These are phyloP conservation scores for Camelina sativa DNA, from an alignment of 345 rosid genomes.

Conservation along the genomic window DNA sequence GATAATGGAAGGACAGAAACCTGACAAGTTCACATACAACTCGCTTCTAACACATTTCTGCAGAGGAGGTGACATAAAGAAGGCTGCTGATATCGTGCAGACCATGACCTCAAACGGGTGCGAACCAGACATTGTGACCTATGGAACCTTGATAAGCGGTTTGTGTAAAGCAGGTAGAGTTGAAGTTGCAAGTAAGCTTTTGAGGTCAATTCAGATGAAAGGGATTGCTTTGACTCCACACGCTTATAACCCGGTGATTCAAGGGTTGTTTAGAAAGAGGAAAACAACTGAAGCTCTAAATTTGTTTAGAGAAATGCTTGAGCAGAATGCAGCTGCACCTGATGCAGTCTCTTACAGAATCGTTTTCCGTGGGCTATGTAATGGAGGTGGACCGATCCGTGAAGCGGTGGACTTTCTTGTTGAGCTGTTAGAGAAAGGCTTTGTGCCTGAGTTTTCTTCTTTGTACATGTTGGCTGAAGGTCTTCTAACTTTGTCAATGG, in stretches of 20 bases:
- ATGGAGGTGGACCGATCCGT: conserved; percentile 75
- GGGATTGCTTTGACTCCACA: conserved; percentile 75
- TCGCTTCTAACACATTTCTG: conserved; percentile 79
- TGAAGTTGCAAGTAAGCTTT: conserved; percentile 70
- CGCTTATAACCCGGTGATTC: conserved; percentile 85
- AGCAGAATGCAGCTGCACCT: conserved; percentile 57
- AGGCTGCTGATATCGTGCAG: conserved; percentile 85
- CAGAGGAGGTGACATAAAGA: conserved; percentile 74
- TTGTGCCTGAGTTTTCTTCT: conserved; percentile 72
- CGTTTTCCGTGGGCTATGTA: conserved; percentile 78
- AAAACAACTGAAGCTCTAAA: conserved; percentile 71
- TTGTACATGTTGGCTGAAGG: conserved; percentile 90
- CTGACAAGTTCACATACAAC: conserved; percentile 84
- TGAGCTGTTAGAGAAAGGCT: conserved; percentile 75
- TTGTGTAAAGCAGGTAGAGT: conserved; percentile 86
- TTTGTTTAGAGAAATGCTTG: conserved; percentile 83
- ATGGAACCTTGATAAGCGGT: conserved; percentile 81
- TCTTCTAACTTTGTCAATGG: conserved; percentile 70
- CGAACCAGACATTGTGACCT: conserved; percentile 82
- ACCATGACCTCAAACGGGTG: conserved; percentile 78
- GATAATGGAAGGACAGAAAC: conserved; percentile 87
- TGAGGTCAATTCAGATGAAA: conserved; percentile 79
- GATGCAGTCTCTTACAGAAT: conserved; percentile 66
- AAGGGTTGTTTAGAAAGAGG: conserved; percentile 68
- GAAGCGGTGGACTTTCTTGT: conserved; percentile 83